Evolutionary conservation across 2,329 filamentous ascomycete genomes (phyloP).

Genomic region (Aspergillus ruber): DNA sequence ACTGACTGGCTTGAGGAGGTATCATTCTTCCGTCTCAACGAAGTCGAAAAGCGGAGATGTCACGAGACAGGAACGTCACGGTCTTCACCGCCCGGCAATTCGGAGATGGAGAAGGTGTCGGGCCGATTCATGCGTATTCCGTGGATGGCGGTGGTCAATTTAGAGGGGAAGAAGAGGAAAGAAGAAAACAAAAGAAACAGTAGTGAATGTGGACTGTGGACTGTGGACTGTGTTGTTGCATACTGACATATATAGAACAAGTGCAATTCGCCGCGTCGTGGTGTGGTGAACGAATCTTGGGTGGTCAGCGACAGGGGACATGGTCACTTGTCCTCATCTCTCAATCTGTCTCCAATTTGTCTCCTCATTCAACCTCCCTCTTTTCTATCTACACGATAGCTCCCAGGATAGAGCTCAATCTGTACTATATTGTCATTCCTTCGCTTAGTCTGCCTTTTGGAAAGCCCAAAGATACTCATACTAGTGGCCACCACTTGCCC

Average conservation of each 20-base stretch:
- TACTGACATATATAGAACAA: neutral
- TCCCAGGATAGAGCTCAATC: neutral
- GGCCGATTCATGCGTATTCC: neutral
- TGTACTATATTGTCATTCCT: neutral
- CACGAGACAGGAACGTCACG: neutral
- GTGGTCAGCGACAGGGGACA: neutral
- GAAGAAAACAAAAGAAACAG: neutral
- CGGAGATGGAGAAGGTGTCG: neutral
- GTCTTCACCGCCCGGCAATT: slow-evolving; percentile 17
- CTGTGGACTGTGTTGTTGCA: neutral
- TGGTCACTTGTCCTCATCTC: neutral
- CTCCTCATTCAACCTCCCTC: neutral
- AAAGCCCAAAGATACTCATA: neutral
- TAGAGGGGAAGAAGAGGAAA: neutral
- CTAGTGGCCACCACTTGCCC: neutral
- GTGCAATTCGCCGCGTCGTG: neutral
- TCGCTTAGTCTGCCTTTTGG: neutral
- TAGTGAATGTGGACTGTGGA: neutral
- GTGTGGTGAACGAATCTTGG: neutral
- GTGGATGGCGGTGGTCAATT: neutral
- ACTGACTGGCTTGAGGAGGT: too few relatives aligned
- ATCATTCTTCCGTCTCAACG: too few relatives aligned
- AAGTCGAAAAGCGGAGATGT: neutral
- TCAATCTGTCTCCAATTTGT: neutral
- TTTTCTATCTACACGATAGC: neutral